Evolutionary conservation across 441 rosid species (phyloP), one percentile per base, ranked within the genome.

Genomic region (Populus trichocarpa): DNA sequence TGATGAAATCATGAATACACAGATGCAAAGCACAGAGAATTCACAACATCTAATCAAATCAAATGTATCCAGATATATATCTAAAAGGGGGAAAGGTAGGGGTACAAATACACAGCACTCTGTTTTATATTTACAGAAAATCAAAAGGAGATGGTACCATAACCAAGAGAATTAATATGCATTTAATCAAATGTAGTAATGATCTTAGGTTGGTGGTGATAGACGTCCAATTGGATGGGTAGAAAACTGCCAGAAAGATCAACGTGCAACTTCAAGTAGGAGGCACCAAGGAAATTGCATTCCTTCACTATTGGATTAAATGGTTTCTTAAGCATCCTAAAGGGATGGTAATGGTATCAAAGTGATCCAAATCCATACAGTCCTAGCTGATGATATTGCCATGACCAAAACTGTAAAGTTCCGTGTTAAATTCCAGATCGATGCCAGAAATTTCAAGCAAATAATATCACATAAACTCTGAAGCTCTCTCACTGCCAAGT

Each of bases 161-260:
- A 70, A 2, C 25, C 69, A 72, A 77, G 65, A 71, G 28, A 76
- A 69, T 35, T 10, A 2, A n/a, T 18, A 75, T 18, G 74, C 26
- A 70, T 64, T 22, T 61, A 11, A 59, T 76, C 63, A 71, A 65
- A 65, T 65, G 68, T 18, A 53, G 4, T 53, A 0, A 53, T 53
- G 61, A 53, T 53, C 61, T 53, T 53, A 53, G 61, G 3, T 53
- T 16, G n/a, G 61, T 53, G n/a, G 61, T 53, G 61, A 53, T 16
- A 53, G 61, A 6, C 3, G 61, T 16, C 61, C 61, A 53, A 53
- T 53, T 53, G 3, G 61, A 2, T 53, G 22, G 61, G 61, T 53
- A 16, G 61, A 50, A 53, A 9, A 70, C 3, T 70, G 13, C n/a
- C 18, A 22, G 23, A 20, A 22, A 40, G 72, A 68, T 35, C 35